These are phyloP conservation scores for Pueraria montana DNA, from an alignment of 306 rosid species.

Conservation along the genomic window DNA sequence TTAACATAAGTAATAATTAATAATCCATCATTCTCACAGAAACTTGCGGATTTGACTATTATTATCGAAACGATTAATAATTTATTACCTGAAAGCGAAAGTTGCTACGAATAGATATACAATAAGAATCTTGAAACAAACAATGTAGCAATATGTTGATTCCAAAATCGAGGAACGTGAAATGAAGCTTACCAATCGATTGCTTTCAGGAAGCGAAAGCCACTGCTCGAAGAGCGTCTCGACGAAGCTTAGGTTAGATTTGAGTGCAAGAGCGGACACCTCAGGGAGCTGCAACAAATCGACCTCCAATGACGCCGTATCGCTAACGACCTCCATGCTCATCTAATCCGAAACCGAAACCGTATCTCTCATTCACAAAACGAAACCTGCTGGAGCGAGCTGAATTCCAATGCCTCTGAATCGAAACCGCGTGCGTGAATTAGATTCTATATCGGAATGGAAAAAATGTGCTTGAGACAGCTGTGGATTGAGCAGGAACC, in stretches of 20 bases:
- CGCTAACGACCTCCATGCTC: slow-evolving; percentile 83
- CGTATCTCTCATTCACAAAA: slow-evolving; percentile 58
- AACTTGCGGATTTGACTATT: slow-evolving; percentile 34
- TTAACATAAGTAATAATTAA: slow-evolving; percentile 22
- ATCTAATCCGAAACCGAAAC: slow-evolving; percentile 53
- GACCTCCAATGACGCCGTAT: slow-evolving; percentile 86
- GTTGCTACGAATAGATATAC: background rate
- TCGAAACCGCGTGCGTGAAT: slow-evolving; percentile 34
- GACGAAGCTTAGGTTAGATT: slow-evolving; percentile 75
- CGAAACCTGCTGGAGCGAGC: slow-evolving; percentile 51
- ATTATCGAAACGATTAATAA: background rate
- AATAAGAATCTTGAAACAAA: background rate
- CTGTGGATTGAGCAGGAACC: slow-evolving; percentile 52
- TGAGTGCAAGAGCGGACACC: slow-evolving; percentile 81
- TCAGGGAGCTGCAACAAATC: slow-evolving; percentile 91
- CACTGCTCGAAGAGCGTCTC: slow-evolving; percentile 91
- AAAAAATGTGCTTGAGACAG: slow-evolving; percentile 38
- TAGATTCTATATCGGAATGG: slow-evolving; percentile 39
- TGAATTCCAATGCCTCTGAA: slow-evolving; percentile 46
- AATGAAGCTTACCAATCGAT: slow-evolving; percentile 81
- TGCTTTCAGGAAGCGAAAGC: slow-evolving; percentile 90
- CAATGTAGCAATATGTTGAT: slow-evolving; percentile 16
- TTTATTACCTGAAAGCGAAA: background rate
- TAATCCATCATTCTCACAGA: slow-evolving; percentile 23
- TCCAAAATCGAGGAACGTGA: background rate